phyloP scores from a whole-genome alignment of 352 stramenopile genomes.

The Pythium guiyangense region DNA sequence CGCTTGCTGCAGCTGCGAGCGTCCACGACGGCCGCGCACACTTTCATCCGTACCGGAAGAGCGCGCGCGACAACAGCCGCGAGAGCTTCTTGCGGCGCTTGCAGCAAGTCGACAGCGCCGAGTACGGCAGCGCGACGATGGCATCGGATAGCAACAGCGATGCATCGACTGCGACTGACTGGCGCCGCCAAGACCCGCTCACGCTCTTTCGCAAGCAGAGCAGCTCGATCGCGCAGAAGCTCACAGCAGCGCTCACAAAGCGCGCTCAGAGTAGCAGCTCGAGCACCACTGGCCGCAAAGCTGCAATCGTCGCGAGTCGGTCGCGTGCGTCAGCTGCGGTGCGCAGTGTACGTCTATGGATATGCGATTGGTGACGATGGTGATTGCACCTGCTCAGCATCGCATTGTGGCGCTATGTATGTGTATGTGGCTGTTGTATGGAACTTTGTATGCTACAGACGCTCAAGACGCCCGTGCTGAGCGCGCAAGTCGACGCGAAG shows the following conservation, averaged over 20 bases:
- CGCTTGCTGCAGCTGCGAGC: not conserved
- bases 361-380: too few species aligned
- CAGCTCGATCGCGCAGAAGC: constrained; percentile 22
- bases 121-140: constrained; percentile 27
- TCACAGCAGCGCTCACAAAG: constrained; percentile 32
- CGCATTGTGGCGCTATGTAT: too few species aligned
- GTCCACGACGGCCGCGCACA: not conserved
- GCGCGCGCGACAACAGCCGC: constrained; percentile 20
- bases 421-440: not conserved
- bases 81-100: constrained; percentile 35
- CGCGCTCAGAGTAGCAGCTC: constrained; percentile 7
- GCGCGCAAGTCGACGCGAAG: constrained; percentile 11
- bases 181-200: constrained; percentile 28
- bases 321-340: not conserved
- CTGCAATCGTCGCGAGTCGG: constrained; percentile 5
- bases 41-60: constrained; percentile 6
- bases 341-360: constrained; percentile 8
- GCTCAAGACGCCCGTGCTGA: not conserved
- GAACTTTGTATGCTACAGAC: not conserved
- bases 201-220: constrained; percentile 29
- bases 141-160: constrained; percentile 20
- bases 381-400: too few species aligned
- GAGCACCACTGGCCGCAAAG: constrained; percentile 10
- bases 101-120: constrained; percentile 32
- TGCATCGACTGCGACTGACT: constrained; percentile 8